Evolutionary conservation across 768 basidiomycete species (phyloP), one percentile per base, ranked within the genome.

Genomic region (Strobilomyces confusus): DNA sequence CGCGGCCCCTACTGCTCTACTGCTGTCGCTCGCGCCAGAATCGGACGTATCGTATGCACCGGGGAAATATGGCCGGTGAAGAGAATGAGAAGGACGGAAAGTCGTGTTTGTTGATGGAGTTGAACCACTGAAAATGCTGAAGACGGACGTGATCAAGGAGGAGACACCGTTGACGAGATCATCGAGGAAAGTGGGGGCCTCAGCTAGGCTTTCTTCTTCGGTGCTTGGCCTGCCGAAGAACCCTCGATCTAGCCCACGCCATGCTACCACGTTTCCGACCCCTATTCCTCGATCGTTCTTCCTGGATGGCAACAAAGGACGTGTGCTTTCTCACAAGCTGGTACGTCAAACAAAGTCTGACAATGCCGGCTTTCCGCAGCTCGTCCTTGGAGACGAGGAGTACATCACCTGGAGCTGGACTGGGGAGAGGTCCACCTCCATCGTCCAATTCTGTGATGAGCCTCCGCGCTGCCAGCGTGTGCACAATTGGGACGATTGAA

Each of bases 251-350:
- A n/a, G n/a, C n/a, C n/a, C n/a, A n/a, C n/a, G n/a, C n/a, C n/a
- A n/a, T n/a, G n/a, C n/a, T n/a, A n/a, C n/a, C n/a, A n/a, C n/a
- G n/a, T n/a, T n/a, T n/a, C n/a, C n/a, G n/a, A n/a, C n/a, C n/a
- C n/a, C n/a, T n/a, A n/a, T n/a, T n/a, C n/a, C n/a, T n/a, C n/a
- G n/a, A n/a, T n/a, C n/a, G n/a, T n/a, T 68, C 72, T 34, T 54
- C 61, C 50, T 80, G 77, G 2, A 80, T 69, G 1, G 80, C 83
- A 41, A 86, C 69, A 58, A 84, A 86, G 2, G 80, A 81, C 0
- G 83, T 86, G 53, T 77, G 64, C 37, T 61, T 60, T 62, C 78
- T 84, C 1, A 72, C 75, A 40, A 86, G 72, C 51, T 78, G 76
- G 55, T 84, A 84, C 29, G 64, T 65, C 53, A 73, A 65, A 7